These are phyloP conservation scores for Micractinium conductrix DNA, from an alignment of 139 green algal genomes.

Conservation along the genomic window DNA sequence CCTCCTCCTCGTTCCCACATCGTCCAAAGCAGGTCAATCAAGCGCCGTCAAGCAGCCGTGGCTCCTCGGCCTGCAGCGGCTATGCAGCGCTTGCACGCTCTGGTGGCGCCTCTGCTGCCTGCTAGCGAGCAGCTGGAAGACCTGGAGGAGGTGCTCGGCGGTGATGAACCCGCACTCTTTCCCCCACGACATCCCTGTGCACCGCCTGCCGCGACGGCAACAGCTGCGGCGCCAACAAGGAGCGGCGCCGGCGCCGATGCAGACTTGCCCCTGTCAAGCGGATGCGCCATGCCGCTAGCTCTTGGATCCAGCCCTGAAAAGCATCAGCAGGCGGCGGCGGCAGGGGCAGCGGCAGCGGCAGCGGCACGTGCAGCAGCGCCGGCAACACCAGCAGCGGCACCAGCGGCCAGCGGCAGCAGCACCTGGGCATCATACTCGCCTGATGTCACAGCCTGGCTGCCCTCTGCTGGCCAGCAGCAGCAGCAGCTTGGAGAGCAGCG, in stretches of 20 bases:
- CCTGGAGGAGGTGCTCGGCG: conserved; percentile 15
- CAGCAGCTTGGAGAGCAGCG: not conserved
- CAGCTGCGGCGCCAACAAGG: no score
- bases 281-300: not conserved
- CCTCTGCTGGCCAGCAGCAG: not conserved
- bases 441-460: conserved; percentile 17
- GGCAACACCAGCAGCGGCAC: not conserved
- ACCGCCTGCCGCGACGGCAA: no score
- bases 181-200: no score
- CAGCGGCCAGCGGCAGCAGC: not conserved
- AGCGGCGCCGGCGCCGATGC: not conserved
- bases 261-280: not conserved
- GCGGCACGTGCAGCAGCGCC: not conserved
- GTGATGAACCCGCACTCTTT: no score
- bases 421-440: not conserved
- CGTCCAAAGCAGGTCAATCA: no score
- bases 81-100: not conserved
- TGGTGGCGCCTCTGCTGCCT: not conserved
- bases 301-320: conserved; percentile 10
- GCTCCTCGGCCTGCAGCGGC: no score
- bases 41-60: not conserved
- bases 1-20: no score
- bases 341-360: not conserved
- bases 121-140: conserved; percentile 29
- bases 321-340: not conserved